Evolutionary conservation across 169 alveolate species (phyloP).

Genomic region (Plasmodium relictum): DNA sequence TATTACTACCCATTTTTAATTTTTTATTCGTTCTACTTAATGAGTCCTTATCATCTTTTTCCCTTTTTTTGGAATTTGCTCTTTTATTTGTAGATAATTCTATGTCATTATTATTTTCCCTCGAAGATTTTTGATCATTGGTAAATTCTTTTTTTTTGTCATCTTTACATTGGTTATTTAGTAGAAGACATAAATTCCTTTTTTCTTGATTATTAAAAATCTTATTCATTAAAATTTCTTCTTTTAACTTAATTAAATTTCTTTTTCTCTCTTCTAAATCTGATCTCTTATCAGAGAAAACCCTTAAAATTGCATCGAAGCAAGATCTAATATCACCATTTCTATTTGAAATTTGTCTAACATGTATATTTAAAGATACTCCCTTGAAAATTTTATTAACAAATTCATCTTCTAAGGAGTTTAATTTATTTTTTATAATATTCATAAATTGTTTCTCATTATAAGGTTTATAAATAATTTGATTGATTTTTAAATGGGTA

Average conservation of each 20-base stretch:
- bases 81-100: slow-evolving; percentile 5
- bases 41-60: background rate
- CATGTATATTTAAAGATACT: slow-evolving; percentile 65
- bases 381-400: slow-evolving; percentile 63
- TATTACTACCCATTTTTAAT: slow-evolving; percentile 3
- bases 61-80: background rate
- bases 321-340: slow-evolving; percentile 74
- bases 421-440: slow-evolving; percentile 44
- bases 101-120: background rate
- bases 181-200: slow-evolving; percentile 39
- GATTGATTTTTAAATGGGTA: slow-evolving; percentile 65
- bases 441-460: slow-evolving; percentile 66
- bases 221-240: slow-evolving; percentile 69
- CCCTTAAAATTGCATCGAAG: slow-evolving; percentile 69
- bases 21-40: slow-evolving; percentile 4
- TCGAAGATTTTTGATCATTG: slow-evolving; percentile 1
- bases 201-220: slow-evolving; percentile 62
- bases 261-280: slow-evolving; percentile 69
- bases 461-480: slow-evolving; percentile 70
- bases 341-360: slow-evolving; percentile 70
- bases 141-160: background rate
- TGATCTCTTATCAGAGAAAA: slow-evolving; percentile 46
- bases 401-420: slow-evolving; percentile 50
- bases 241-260: slow-evolving; percentile 52
- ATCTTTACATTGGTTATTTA: slow-evolving; percentile 8